These are phyloP conservation scores for Penicillium polonicum DNA, from an alignment of 2,329 filamentous ascomycete genomes.

Conservation along the genomic window DNA sequence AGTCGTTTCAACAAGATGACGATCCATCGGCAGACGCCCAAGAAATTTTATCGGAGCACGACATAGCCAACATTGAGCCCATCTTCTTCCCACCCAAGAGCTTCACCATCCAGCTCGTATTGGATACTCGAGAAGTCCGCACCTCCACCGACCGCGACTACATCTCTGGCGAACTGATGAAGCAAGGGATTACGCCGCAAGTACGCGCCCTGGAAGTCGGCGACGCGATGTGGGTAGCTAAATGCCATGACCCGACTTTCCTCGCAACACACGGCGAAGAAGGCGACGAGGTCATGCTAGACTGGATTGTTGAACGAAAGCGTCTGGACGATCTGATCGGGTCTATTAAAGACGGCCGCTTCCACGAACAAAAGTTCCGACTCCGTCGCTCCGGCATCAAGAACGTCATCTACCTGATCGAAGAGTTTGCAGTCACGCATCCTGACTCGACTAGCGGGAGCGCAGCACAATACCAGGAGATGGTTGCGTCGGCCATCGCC, in stretches of 20 bases:
- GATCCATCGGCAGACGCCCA: neutral
- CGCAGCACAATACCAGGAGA: slow-evolving; percentile 59
- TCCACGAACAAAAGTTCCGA: slow-evolving; percentile 82
- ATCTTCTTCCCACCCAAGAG: slow-evolving; percentile 62
- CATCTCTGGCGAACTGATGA: slow-evolving; percentile 68
- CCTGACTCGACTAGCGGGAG: slow-evolving; percentile 44
- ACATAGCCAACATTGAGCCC: slow-evolving; percentile 47
- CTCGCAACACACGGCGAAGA: slow-evolving; percentile 56
- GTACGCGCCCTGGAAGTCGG: slow-evolving; percentile 70
- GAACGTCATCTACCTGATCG: slow-evolving; percentile 75
- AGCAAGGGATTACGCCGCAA: slow-evolving; percentile 64
- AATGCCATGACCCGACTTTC: slow-evolving; percentile 60
- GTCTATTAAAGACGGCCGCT: slow-evolving; percentile 79
- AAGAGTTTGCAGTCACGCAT: slow-evolving; percentile 66
- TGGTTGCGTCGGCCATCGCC: slow-evolving; percentile 70
- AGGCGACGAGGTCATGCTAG: slow-evolving; percentile 68
- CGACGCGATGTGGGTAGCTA: slow-evolving; percentile 77
- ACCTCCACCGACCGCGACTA: slow-evolving; percentile 73
- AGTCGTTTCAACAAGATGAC: slow-evolving; percentile 4
- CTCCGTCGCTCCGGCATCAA: slow-evolving; percentile 69
- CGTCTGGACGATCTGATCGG: slow-evolving; percentile 74
- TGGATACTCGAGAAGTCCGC: slow-evolving; percentile 74
- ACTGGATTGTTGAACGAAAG: slow-evolving; percentile 80
- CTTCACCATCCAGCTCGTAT: slow-evolving; percentile 69
- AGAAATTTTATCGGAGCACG: slow-evolving; percentile 9